Conservation (phyloP, 1,139 yeast species). For the Nematodospora anomalae region DNA sequence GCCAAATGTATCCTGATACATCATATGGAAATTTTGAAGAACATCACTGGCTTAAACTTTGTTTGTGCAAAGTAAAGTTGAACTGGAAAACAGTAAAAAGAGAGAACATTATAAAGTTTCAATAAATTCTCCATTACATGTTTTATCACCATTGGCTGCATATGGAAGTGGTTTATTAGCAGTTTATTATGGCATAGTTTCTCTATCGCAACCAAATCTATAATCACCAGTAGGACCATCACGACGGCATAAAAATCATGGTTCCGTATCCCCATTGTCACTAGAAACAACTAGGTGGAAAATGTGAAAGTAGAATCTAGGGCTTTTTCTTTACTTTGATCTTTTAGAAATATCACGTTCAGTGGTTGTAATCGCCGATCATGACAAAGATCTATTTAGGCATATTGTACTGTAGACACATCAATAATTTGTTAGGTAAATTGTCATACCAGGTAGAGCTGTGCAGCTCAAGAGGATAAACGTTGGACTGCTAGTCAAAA, state of each 20-base stretch:
- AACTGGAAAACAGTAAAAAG: slow-evolving; percentile 55
- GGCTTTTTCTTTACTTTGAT: no score
- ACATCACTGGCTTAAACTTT: slow-evolving; percentile 92
- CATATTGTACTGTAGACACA: no score
- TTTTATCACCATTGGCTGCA: slow-evolving; percentile 64
- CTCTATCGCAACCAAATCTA: slow-evolving; percentile 12
- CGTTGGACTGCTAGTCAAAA: no score
- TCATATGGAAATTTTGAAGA: slow-evolving; percentile 74
- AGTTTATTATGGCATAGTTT: slow-evolving; percentile 42
- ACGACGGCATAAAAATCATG: slow-evolving; percentile 24
- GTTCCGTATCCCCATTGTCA: slow-evolving; percentile 41
- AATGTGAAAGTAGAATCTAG: slow-evolving; percentile 8
- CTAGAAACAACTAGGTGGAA: slow-evolving; percentile 58
- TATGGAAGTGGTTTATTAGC: slow-evolving; percentile 73
- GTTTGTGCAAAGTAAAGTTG: slow-evolving; percentile 66
- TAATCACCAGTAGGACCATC: slow-evolving; percentile 4
- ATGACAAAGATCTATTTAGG: no score
- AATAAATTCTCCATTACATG: slow-evolving; percentile 87
- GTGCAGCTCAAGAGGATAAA: no score
- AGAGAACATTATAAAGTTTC: slow-evolving; percentile 89
- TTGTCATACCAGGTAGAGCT: no score
- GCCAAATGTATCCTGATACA: slow-evolving; percentile 75
- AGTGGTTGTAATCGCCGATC: no score
- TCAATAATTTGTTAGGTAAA: no score
- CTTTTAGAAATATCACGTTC: no score